Evolutionary conservation across 352 stramenopile species (phyloP), one percentile per base, ranked within the genome.

Genomic region (Pythium brassicae): DNA sequence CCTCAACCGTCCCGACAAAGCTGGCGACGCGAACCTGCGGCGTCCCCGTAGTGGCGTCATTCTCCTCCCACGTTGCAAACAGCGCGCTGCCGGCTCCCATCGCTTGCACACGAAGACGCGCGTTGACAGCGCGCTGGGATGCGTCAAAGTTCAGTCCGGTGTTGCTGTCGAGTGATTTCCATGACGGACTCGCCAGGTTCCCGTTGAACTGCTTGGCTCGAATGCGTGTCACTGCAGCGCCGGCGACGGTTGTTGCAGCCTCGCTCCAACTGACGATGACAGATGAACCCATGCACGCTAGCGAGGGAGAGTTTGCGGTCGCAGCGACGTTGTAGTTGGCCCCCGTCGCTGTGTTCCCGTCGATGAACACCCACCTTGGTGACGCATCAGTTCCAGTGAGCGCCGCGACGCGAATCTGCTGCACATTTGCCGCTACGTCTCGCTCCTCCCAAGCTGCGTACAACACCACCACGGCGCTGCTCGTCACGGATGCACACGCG

Each of bases 241-340:
- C 53, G 2, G 59, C 43, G 6, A 47, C 46, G 11, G 52, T 70
- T 1, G 37, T 17, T 0, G 23, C 10, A 3, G 43, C 22, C 66
- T 87, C 77, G 19, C 83, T 70, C 82, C 82, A 89, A 7, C 68
- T 76, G 29, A 86, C 61, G 4, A 86, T 59, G 12, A 89, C 37
- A 22, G 37, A 67, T 2, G 62, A 55, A 29, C 55, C 53, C n/a
- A 68, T 9, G 34, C 82, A 92, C 19, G 68, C 59, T 2, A 89
- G 58, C 0, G 68, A 80, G 6, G 76, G 74, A 0, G 50, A 22
- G 19, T 45, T 64, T 0, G 68, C 80, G 9, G 29, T 25, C 44
- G 71, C 69, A 7, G 62, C 54, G 6, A 29, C 34, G 39, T 84
- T 59, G 19, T 63, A 42, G 45, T 89, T 87, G 19, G 87, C 46